Conservation (phyloP, 345 rosid species). For the Geranium rotundifolium region DNA sequence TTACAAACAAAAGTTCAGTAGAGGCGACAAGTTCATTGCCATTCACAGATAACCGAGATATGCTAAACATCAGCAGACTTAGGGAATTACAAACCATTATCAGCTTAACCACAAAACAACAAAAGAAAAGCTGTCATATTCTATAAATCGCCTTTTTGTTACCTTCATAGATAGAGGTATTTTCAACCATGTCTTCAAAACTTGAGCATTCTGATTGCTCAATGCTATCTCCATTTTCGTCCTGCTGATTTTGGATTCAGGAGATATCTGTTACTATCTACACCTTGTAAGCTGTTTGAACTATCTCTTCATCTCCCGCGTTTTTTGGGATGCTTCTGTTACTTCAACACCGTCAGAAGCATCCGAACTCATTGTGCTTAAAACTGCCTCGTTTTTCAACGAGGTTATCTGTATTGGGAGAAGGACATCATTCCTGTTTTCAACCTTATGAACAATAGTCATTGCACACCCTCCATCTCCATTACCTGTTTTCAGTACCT, state of each 20-base stretch:
- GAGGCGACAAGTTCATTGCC: too few relatives aligned
- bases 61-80: too few relatives aligned
- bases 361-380: neutral
- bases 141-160: neutral
- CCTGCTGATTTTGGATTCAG: neutral
- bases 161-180: too few relatives aligned
- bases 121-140: neutral
- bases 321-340: neutral
- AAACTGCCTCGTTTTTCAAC: neutral
- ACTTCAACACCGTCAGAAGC: neutral
- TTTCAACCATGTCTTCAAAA: neutral
- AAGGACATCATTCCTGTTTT: neutral
- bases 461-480: neutral
- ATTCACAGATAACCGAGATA: too few relatives aligned
- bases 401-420: too few relatives aligned
- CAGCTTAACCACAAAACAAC: too few relatives aligned
- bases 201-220: neutral
- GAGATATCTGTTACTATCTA: too few relatives aligned
- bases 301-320: too few relatives aligned
- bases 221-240: neutral
- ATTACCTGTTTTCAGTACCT: neutral
- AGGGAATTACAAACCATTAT: too few relatives aligned
- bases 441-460: neutral
- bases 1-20: too few relatives aligned
- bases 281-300: too few relatives aligned